These are phyloP conservation scores for Suillus subluteus DNA, from an alignment of 768 basidiomycete species.

Conservation along the genomic window DNA sequence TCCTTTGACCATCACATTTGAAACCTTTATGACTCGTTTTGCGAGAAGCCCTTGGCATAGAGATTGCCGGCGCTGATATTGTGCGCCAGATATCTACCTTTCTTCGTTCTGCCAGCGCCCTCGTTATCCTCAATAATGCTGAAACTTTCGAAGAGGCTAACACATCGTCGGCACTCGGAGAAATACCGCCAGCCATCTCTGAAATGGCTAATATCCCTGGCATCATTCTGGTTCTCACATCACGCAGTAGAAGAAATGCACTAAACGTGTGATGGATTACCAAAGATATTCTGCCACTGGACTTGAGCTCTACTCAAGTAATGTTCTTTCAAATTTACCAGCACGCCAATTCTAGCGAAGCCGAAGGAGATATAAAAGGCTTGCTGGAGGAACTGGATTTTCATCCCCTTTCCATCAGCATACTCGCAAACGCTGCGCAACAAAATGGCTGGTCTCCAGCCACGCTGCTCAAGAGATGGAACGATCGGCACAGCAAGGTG, in stretches of 20 bases:
- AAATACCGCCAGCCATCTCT: neutral
- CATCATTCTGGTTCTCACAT: neutral
- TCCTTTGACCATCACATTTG: neutral
- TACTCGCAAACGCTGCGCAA: too few species aligned
- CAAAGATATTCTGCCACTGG: neutral
- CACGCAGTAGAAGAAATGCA: neutral
- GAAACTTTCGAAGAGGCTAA: neutral
- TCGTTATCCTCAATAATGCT: slow-evolving; percentile 6
- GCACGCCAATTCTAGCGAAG: neutral
- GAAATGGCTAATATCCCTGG: neutral
- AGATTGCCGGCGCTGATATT: neutral
- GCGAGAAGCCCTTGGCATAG: slow-evolving; percentile 1
- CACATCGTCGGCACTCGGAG: neutral
- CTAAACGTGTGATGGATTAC: neutral
- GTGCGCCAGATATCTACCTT: neutral
- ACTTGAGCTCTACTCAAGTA: neutral
- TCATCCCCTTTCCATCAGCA: neutral
- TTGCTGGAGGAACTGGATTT: neutral
- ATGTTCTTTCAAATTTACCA: neutral
- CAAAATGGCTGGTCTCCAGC: too few species aligned
- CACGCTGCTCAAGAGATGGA: too few species aligned
- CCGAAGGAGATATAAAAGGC: neutral
- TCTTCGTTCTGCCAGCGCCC: neutral
- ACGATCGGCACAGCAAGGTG: too few species aligned
- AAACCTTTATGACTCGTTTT: slow-evolving; percentile 2